Evolutionary conservation across 2,329 filamentous ascomycete genomes (phyloP).

Genomic region (Tetracladium maxilliforme): DNA sequence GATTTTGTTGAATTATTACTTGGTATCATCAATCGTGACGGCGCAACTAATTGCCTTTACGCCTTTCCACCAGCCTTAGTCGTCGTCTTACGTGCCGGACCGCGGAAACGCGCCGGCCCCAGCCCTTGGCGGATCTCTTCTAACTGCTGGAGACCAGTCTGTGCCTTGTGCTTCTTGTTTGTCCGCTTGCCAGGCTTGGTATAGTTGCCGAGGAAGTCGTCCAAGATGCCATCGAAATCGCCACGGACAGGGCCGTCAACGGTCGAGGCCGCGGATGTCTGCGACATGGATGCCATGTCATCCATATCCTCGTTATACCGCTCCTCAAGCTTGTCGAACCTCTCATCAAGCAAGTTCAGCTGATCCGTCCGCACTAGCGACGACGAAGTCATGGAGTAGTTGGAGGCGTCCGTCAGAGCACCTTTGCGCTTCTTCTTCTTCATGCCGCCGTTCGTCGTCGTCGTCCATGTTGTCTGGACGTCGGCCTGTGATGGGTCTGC

Average conservation of each 20-base stretch:
- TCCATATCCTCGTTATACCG: slow-evolving; percentile 53
- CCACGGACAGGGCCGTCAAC: slow-evolving; percentile 52
- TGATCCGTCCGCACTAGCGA: slow-evolving; percentile 79
- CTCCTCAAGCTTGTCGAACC: slow-evolving; percentile 86
- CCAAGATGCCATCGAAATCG: slow-evolving; percentile 83
- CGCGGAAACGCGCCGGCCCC: slow-evolving; percentile 56
- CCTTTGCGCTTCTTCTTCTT: slow-evolving; percentile 91
- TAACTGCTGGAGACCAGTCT: slow-evolving; percentile 72
- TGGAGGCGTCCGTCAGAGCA: slow-evolving; percentile 73
- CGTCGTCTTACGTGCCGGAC: too few species aligned
- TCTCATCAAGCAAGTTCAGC: slow-evolving; percentile 67
- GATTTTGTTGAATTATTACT: too few species aligned
- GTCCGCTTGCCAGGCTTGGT: slow-evolving; percentile 57
- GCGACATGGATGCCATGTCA: slow-evolving; percentile 41
- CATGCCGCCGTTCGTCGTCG: slow-evolving; percentile 59
- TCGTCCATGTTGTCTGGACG: slow-evolving; percentile 55
- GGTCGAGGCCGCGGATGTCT: slow-evolving; percentile 47
- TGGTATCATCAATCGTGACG: too few species aligned
- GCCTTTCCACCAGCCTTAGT: too few species aligned
- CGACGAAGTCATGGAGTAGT: slow-evolving; percentile 85
- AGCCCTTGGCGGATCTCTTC: slow-evolving; percentile 76
- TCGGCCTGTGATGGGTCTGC: slow-evolving; percentile 39
- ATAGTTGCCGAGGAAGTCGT: slow-evolving; percentile 75
- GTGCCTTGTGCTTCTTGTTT: slow-evolving; percentile 68
- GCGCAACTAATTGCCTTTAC: too few species aligned